Conservation (phyloP, 129 eudicot species). For the Centrapalus pauciflorus region DNA sequence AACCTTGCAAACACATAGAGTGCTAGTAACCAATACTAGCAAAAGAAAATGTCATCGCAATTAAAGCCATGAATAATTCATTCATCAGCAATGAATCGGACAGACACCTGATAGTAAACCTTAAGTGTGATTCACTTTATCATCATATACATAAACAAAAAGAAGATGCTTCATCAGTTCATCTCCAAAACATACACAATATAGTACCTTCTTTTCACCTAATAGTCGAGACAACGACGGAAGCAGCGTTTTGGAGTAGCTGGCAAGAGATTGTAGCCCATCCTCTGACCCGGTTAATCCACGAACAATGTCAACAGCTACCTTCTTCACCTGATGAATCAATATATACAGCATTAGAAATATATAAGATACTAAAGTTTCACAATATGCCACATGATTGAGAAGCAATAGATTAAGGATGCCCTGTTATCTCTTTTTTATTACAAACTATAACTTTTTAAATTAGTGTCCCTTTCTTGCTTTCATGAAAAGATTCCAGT, state of each 20-base stretch:
- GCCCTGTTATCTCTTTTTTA: background rate
- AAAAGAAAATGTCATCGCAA: too few species aligned
- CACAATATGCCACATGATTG: too few species aligned
- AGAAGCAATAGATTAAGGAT: background rate
- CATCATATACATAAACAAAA: background rate
- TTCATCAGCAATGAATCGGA: too few species aligned
- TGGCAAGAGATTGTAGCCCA: conserved; percentile 53
- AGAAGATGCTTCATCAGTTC: background rate
- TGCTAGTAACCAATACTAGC: background rate
- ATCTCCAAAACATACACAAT: conserved; percentile 2
- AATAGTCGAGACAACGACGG: conserved; percentile 50
- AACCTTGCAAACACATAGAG: background rate
- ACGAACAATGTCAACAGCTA: conserved; percentile 66
- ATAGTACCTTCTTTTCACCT: conserved; percentile 58
- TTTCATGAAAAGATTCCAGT: background rate
- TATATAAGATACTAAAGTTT: background rate
- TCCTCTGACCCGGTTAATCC: conserved; percentile 76
- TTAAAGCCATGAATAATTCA: too few species aligned
- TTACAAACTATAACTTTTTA: background rate
- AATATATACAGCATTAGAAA: background rate
- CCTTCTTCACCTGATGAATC: conserved; percentile 50
- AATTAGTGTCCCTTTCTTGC: background rate
- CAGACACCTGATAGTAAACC: too few species aligned
- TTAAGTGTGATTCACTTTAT: background rate
- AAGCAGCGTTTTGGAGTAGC: conserved; percentile 39